Conservation (phyloP, 108 stramenopile genomes). For the Cyclotella atomus region DNA sequence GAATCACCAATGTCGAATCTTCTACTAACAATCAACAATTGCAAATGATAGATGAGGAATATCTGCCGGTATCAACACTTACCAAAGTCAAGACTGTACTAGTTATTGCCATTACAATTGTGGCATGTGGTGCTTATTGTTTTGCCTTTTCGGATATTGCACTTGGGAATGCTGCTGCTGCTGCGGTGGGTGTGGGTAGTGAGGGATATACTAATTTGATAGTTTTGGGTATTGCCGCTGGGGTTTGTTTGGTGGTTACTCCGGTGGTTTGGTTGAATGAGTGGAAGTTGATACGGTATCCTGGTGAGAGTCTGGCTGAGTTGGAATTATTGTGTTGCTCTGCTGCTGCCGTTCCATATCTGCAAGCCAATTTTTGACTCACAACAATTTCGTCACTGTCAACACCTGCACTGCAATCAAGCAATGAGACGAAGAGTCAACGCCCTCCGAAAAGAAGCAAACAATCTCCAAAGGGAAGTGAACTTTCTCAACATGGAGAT, state of each 20-base stretch:
- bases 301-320: conserved; percentile 19
- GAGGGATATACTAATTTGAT: background rate
- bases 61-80: no score
- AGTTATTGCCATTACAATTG: background rate
- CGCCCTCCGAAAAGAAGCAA: conserved; percentile 1
- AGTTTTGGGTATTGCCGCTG: conserved; percentile 6
- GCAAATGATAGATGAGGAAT: no score
- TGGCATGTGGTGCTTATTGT: background rate
- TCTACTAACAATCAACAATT: no score
- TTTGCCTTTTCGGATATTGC: background rate
- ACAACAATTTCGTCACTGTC: background rate
- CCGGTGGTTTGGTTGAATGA: conserved; percentile 27
- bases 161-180: no score
- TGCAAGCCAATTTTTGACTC: no score
- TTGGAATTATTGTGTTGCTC: no score
- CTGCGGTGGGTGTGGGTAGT: no score
- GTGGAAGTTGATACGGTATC: conserved; percentile 10
- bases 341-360: no score
- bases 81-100: background rate
- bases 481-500: conserved; percentile 4
- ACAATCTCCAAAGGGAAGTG: background rate
- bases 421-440: conserved; percentile 13
- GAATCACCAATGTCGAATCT: no score
- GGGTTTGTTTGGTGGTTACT: conserved; percentile 4
- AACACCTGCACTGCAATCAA: background rate